Conservation (phyloP, 2,329 filamentous ascomycete species). For the Microcyclospora pomicola region DNA sequence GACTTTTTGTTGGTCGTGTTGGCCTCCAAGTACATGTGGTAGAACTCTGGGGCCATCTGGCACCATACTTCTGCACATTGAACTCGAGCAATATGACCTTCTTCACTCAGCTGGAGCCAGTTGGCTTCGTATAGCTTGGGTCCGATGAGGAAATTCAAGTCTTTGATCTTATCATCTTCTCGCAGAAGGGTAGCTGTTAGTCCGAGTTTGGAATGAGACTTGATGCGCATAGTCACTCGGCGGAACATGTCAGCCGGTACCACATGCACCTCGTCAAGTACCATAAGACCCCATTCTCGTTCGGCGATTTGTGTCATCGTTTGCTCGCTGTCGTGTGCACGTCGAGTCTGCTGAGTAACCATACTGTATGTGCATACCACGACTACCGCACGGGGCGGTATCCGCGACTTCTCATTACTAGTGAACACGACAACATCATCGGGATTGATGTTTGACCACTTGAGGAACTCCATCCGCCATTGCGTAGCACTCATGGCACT, state of each 20-base stretch:
- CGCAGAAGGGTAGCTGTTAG: slow-evolving; percentile 84
- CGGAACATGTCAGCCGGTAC: slow-evolving; percentile 94
- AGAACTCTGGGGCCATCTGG: slow-evolving; percentile 97
- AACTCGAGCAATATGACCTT: slow-evolving; percentile 91
- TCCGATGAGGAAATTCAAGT: slow-evolving; percentile 93
- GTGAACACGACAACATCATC: slow-evolving; percentile 93
- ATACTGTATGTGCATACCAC: slow-evolving; percentile 98
- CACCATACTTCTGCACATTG: slow-evolving; percentile 99
- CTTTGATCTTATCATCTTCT: slow-evolving; percentile 96
- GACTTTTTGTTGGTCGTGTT: slow-evolving; percentile 49
- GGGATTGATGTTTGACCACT: slow-evolving; percentile 97
- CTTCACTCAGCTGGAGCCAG: slow-evolving; percentile 96
- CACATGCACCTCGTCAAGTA: slow-evolving; percentile 94
- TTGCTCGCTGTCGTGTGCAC: slow-evolving; percentile 85
- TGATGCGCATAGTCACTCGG: slow-evolving; percentile 83
- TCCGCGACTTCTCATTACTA: slow-evolving; percentile 75
- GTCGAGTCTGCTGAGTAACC: slow-evolving; percentile 81
- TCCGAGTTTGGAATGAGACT: slow-evolving; percentile 88
- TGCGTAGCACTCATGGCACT: slow-evolving; percentile 97
- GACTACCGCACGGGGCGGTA: slow-evolving; percentile 81
- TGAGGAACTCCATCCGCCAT: slow-evolving; percentile 91
- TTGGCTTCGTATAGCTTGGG: slow-evolving; percentile 97
- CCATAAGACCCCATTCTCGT: slow-evolving; percentile 93
- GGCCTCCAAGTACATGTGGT: slow-evolving; percentile 72
- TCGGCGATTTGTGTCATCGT: slow-evolving; percentile 90